Base-by-base conservation (phyloP, 495 filamentous ascomycete species). In the Gamarada debralockiae region DNA sequence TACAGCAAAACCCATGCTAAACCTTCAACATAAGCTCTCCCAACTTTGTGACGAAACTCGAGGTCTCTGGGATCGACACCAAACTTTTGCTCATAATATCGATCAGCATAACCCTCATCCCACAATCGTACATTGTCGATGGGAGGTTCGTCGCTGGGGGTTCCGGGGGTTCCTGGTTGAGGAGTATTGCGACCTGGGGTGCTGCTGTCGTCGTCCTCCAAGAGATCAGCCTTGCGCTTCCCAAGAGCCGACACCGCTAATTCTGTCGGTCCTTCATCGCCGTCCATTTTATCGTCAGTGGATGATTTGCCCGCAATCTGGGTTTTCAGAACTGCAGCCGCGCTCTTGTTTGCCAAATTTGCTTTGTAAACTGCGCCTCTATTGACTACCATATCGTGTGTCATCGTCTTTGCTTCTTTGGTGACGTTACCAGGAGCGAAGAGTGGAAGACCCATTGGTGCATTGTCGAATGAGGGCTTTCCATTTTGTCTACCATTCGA, bases 41-140 rank as follows among this genome's bases (percentile, higher is more conserved):
- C 93, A 60, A 99, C 95, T 66, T 93, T 85, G 68, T 90, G 85
- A 50, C 93, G 83, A 70, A 97, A 97, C 44, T 82, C 89, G 44
- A 85, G 70, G 66, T 99, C 86, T 31, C 86, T 77, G 1, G 87
- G 80, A 48, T 87, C 84, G 34, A 91, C 89, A n/a, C 84, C 69
- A 69, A 99, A 99, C 65, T 99, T 99, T 67, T 95, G 89, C 67
- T 96, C 85, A 66, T 99, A 99, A 67, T 99, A 99, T 33, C 93
- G 77, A 64, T 96, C 92, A 27, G 85, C 85, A 70, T 97, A 99
- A 27, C 93, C 93, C 50, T 87, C 79, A 62, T 97, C 95, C 95
- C 93, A 99, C 13, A 99, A 75, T 44, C 86, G 80, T 46, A 99
- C 90, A 13, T 81, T 89, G 60, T 99, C 93, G 44, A 77, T 75